Conservation (phyloP, 768 basidiomycete species). For the Cantharellus anzutake region DNA sequence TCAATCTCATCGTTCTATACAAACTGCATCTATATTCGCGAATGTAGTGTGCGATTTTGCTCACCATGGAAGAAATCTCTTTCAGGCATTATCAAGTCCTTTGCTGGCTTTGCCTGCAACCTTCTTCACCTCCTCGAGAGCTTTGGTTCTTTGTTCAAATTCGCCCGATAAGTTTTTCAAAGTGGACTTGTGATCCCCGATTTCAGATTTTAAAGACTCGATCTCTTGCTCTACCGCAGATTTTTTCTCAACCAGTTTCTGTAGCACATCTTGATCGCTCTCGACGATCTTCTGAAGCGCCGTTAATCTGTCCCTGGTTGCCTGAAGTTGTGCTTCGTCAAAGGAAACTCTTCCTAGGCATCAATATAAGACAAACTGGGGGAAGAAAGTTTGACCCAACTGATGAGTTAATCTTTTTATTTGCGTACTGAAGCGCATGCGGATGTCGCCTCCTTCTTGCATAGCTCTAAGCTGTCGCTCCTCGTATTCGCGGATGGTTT, state of each 20-base stretch:
- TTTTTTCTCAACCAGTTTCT: slow-evolving; percentile 23
- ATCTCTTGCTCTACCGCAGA: slow-evolving; percentile 44
- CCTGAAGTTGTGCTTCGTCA: slow-evolving; percentile 53
- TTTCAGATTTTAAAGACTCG: slow-evolving; percentile 31
- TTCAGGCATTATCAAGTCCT: slow-evolving; percentile 75
- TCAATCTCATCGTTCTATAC: slow-evolving; percentile 76
- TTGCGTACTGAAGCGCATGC: slow-evolving; percentile 68
- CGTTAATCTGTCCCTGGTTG: slow-evolving; percentile 40
- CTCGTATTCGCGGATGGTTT: slow-evolving; percentile 83
- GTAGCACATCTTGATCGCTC: slow-evolving; percentile 35
- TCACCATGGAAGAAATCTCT: slow-evolving; percentile 66
- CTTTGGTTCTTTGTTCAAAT: slow-evolving; percentile 53
- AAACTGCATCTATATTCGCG: slow-evolving; percentile 11
- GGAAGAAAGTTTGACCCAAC: slow-evolving; percentile 25
- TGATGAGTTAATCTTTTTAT: slow-evolving; percentile 72
- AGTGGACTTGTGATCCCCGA: slow-evolving; percentile 39
- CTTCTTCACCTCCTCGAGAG: slow-evolving; percentile 59
- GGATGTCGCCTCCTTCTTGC: slow-evolving; percentile 70
- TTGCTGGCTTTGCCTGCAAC: slow-evolving; percentile 49
- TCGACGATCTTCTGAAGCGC: slow-evolving; percentile 32
- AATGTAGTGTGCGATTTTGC: slow-evolving; percentile 10
- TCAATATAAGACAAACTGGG: slow-evolving; percentile 2
- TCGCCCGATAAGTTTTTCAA: slow-evolving; percentile 39
- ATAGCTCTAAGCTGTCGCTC: slow-evolving; percentile 76
- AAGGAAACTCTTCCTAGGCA: slow-evolving; percentile 44